These are phyloP conservation scores for Leishmania tarentolae DNA, from an alignment of 208 protist genomes.

Conservation along the genomic window DNA sequence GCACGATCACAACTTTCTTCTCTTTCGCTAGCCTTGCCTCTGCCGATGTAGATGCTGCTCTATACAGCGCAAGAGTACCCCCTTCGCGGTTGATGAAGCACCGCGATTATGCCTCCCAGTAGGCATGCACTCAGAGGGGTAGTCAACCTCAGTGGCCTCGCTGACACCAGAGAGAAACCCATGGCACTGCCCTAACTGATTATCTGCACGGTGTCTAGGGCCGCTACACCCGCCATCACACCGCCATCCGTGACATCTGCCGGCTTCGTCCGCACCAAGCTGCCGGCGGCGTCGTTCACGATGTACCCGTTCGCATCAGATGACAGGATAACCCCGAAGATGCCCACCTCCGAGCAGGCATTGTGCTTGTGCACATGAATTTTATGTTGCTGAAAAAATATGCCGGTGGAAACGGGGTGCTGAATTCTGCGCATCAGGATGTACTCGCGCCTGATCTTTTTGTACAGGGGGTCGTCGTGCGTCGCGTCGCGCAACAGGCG, in stretches of 20 bases:
- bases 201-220: slow-evolving; percentile 81
- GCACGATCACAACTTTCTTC: neutral
- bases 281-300: slow-evolving; percentile 79
- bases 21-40: too few species aligned
- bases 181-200: neutral
- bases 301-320: slow-evolving; percentile 24
- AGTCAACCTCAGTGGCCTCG: neutral
- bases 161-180: neutral
- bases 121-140: neutral
- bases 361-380: slow-evolving; percentile 58
- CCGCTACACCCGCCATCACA: slow-evolving; percentile 93
- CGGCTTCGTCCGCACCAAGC: slow-evolving; percentile 92
- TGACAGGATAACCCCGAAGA: slow-evolving; percentile 81
- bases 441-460: slow-evolving; percentile 75
- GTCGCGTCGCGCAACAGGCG: slow-evolving; percentile 40
- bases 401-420: slow-evolving; percentile 49
- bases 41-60: neutral
- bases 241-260: slow-evolving; percentile 92
- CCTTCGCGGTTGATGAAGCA: neutral
- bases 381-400: slow-evolving; percentile 59
- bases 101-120: neutral
- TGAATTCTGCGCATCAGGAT: slow-evolving; percentile 92
- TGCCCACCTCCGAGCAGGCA: slow-evolving; percentile 88
- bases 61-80: neutral
- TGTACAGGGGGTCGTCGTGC: slow-evolving; percentile 36